These are phyloP conservation scores for Globisporangium sylvaticum DNA, from an alignment of 352 stramenopile genomes.

Conservation along the genomic window DNA sequence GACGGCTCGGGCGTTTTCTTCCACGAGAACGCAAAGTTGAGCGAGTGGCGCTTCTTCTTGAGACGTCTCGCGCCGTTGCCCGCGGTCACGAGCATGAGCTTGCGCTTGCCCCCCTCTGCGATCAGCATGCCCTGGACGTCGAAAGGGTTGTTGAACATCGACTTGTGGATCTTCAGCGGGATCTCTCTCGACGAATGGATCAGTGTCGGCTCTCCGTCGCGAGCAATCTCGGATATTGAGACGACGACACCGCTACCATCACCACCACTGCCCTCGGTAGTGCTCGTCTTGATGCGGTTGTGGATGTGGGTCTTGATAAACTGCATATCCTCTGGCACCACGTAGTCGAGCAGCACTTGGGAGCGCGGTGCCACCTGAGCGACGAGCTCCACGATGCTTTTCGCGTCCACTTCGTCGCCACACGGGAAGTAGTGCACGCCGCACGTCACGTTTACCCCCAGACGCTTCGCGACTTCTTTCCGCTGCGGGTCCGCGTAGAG, in stretches of 20 bases:
- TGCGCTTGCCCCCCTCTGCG: constrained; percentile 68
- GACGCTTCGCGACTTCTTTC: constrained; percentile 60
- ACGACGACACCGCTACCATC: background rate
- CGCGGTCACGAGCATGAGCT: constrained; percentile 67
- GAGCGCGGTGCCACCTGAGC: constrained; percentile 52
- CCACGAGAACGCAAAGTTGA: constrained; percentile 79
- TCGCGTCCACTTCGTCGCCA: constrained; percentile 79
- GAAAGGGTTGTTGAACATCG: constrained; percentile 78
- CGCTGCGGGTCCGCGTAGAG: constrained; percentile 76
- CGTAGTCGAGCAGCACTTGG: constrained; percentile 70
- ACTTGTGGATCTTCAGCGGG: constrained; percentile 79
- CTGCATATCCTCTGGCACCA: constrained; percentile 47
- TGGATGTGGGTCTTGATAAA: constrained; percentile 62
- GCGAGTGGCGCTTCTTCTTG: constrained; percentile 85
- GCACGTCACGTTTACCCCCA: constrained; percentile 66
- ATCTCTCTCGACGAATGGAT: constrained; percentile 49
- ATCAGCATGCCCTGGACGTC: constrained; percentile 77
- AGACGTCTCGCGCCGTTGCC: constrained; percentile 62
- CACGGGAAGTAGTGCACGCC: constrained; percentile 85
- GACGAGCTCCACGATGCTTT: constrained; percentile 78
- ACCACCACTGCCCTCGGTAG: background rate
- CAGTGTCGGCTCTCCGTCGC: constrained; percentile 23
- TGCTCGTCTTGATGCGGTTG: constrained; percentile 38
- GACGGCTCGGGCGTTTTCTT: constrained; percentile 70
- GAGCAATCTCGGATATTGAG: constrained; percentile 23